These are phyloP conservation scores for Castanea mollissima DNA, from an alignment of 306 rosid genomes.

Conservation along the genomic window DNA sequence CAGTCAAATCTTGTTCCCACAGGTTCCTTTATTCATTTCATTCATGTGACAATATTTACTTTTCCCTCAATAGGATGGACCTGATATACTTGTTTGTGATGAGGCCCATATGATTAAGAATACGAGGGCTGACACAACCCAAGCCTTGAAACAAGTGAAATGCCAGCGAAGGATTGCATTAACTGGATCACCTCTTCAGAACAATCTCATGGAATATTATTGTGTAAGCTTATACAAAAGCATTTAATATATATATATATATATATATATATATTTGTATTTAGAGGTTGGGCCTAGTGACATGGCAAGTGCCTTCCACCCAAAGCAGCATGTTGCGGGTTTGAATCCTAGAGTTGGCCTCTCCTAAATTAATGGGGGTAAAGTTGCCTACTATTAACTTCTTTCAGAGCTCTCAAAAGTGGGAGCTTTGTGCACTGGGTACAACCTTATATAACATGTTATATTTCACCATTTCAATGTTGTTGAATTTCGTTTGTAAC, in stretches of 20 bases:
- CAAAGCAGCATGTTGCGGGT: too few relatives aligned
- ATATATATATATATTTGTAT: too few relatives aligned
- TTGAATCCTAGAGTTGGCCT: too few relatives aligned
- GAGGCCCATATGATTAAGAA: slow-evolving; percentile 97
- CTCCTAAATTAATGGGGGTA: too few relatives aligned
- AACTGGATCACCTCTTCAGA: slow-evolving; percentile 98
- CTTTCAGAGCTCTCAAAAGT: too few relatives aligned
- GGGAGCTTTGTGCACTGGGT: too few relatives aligned
- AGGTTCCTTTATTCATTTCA: slow-evolving; percentile 14
- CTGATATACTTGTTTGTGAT: slow-evolving; percentile 97
- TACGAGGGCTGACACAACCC: slow-evolving; percentile 85
- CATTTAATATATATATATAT: not conserved
- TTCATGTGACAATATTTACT: slow-evolving; percentile 18
- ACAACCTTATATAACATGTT: slow-evolving; percentile 1
- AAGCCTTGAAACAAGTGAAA: slow-evolving; percentile 93
- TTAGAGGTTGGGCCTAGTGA: too few relatives aligned
- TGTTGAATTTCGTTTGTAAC: slow-evolving; percentile 30
- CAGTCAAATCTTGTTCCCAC: not conserved
- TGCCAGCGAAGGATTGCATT: slow-evolving; percentile 96
- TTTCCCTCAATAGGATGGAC: slow-evolving; percentile 71
- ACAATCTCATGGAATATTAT: slow-evolving; percentile 98
- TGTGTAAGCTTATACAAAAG: slow-evolving; percentile 61
- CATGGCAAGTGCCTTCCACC: too few relatives aligned
- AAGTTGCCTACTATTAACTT: too few relatives aligned
- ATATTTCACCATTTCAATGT: slow-evolving; percentile 13